phyloP scores from a whole-genome alignment of 2,329 filamentous ascomycete genomes.

The Penicillium freii region DNA sequence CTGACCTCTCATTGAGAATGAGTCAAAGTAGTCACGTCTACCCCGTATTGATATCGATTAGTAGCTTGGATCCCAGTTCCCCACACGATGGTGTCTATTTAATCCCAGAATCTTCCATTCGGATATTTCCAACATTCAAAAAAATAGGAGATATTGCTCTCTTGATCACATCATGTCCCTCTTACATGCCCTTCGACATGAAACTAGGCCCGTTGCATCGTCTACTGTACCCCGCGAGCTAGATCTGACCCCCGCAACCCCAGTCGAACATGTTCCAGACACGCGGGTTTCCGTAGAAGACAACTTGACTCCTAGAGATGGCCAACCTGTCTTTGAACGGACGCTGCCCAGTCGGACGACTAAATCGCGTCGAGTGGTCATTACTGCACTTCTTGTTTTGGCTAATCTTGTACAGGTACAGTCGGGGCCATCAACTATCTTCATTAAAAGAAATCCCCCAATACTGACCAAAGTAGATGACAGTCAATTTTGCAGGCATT shows the following conservation, averaged over 20 bases:
- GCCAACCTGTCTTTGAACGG: slow-evolving; percentile 23
- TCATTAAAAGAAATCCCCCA: not conserved
- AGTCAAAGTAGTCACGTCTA: not conserved
- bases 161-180: not conserved
- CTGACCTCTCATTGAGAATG: not conserved
- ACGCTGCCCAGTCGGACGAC: slow-evolving; percentile 16
- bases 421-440: accelerated
- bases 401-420: slow-evolving; percentile 30
- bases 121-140: not conserved
- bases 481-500: slow-evolving; percentile 28
- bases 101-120: not conserved
- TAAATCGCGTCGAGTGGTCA: slow-evolving; percentile 16
- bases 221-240: not conserved
- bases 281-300: not conserved
- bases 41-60: not conserved
- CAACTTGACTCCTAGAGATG: not conserved
- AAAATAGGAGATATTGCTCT: too few species aligned
- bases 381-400: slow-evolving; percentile 24
- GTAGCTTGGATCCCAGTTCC: not conserved
- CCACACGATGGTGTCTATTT: not conserved
- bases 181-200: not conserved
- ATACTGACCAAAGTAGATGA: slow-evolving; percentile 21
- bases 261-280: not conserved
- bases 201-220: not conserved
- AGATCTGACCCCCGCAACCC: not conserved